Evolutionary conservation across 352 stramenopile species (phyloP).

Genomic region (Blastocystis hominis): DNA sequence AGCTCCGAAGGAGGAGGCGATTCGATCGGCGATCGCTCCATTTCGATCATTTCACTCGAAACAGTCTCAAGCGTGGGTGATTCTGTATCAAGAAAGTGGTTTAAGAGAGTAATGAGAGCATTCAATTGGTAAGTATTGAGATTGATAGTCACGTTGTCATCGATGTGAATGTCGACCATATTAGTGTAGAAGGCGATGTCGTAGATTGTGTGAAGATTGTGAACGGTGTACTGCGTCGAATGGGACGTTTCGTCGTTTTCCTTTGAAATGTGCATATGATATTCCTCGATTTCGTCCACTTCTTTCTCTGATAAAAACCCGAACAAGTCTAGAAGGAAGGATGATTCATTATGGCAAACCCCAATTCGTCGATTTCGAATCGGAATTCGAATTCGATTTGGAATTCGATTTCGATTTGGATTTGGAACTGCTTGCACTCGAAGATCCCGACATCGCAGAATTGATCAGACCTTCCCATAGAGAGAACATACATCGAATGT

Average conservation of each 20-base stretch:
- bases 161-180: constrained; percentile 21
- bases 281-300: constrained; percentile 43
- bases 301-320: constrained; percentile 17
- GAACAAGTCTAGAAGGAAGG: neutral
- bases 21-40: neutral
- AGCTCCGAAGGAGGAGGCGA: neutral
- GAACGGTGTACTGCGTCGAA: neutral
- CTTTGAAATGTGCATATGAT: neutral
- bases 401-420: no score
- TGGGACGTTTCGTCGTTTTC: neutral
- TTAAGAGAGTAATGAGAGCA: neutral
- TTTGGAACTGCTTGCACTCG: neutral
- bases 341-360: neutral
- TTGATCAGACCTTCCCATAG: constrained; percentile 30
- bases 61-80: neutral
- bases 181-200: constrained; percentile 49
- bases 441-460: neutral
- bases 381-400: no score
- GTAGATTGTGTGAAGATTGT: constrained; percentile 1
- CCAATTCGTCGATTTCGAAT: neutral
- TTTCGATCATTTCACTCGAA: neutral
- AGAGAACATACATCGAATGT: constrained; percentile 35
- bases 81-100: neutral
- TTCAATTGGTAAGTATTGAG: constrained; percentile 42
- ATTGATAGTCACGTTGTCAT: neutral